A percentile compares a stretch with the other conserved stretches of the same genome.
Evolutionary conservation across 306 rosid species (phyloP).

Genomic region (Hylodesmum podocarpum): DNA sequence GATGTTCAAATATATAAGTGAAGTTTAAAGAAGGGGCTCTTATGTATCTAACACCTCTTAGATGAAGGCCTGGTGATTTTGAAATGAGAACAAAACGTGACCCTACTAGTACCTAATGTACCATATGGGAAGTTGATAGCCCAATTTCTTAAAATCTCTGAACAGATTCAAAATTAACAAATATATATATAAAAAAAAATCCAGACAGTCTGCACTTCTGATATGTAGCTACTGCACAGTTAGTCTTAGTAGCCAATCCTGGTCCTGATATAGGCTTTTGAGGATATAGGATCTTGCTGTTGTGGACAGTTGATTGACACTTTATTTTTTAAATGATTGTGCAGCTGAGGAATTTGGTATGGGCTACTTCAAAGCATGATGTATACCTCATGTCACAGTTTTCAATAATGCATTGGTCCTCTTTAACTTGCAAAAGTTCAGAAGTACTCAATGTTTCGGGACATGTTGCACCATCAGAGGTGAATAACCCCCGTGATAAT

Average conservation of each 20-base stretch:
- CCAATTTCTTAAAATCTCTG: background rate
- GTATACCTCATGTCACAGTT: constrained; percentile 72
- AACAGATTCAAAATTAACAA: background rate
- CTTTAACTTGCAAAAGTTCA: constrained; percentile 50
- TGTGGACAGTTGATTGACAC: constrained; percentile 11
- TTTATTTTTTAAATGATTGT: constrained; percentile 14
- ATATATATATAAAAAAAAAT: background rate
- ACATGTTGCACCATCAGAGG: constrained; percentile 83
- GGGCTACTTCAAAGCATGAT: constrained; percentile 89
- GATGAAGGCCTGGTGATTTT: background rate
- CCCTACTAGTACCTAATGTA: background rate
- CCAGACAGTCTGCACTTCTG: background rate
- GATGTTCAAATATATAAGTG: background rate
- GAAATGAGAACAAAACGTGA: background rate
- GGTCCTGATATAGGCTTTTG: background rate
- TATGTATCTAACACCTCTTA: background rate
- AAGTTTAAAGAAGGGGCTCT: background rate
- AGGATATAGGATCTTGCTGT: constrained; percentile 10
- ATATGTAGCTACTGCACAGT: background rate
- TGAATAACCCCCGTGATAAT: constrained; percentile 21
- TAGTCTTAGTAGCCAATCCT: background rate
- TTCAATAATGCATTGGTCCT: constrained; percentile 72
- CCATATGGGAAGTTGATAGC: constrained; percentile 1
- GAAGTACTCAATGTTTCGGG: constrained; percentile 77
- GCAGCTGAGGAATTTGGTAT: constrained; percentile 89